Evolutionary conservation across 345 rosid genomes (phyloP).

Genomic region (Noccaea bulbosa): DNA sequence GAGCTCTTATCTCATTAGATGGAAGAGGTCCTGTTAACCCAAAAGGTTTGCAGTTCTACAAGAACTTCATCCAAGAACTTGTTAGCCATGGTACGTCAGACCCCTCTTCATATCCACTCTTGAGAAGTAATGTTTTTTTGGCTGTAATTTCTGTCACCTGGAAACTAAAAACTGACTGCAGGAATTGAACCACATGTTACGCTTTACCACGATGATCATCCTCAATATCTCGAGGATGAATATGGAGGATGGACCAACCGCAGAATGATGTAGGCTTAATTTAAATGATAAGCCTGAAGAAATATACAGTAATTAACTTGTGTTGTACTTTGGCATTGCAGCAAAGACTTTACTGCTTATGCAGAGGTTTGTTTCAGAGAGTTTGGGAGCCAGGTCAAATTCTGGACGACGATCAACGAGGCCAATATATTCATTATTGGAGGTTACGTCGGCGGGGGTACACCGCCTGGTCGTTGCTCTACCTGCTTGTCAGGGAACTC

Average conservation of each 20-base stretch:
- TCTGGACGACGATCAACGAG: constrained; percentile 74
- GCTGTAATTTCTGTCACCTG: background rate
- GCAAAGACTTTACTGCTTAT: constrained; percentile 2
- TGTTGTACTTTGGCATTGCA: background rate
- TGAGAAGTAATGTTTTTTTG: too few species aligned
- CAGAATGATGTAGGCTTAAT: constrained; percentile 53
- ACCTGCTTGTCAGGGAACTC: constrained; percentile 6
- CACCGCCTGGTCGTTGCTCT: constrained; percentile 40
- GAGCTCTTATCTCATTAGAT: constrained; percentile 37
- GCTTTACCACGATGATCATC: constrained; percentile 56
- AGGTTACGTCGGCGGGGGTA: constrained; percentile 39
- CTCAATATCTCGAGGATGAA: constrained; percentile 70
- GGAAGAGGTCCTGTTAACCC: constrained; percentile 65
- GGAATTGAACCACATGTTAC: constrained; percentile 69
- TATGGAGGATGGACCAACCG: constrained; percentile 67
- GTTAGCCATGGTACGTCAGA: constrained; percentile 46
- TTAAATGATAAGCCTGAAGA: too few species aligned
- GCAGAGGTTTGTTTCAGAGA: constrained; percentile 54
- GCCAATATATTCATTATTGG: constrained; percentile 51
- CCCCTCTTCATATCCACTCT: too few species aligned
- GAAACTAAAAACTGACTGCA: background rate
- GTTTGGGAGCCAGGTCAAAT: constrained; percentile 61
- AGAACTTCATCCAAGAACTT: constrained; percentile 54
- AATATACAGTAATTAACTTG: background rate
- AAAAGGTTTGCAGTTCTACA: constrained; percentile 57